Evolutionary conservation across 305 asterid species (phyloP), one percentile per base, ranked within the genome.

Genomic region (Fraxinus nigra): DNA sequence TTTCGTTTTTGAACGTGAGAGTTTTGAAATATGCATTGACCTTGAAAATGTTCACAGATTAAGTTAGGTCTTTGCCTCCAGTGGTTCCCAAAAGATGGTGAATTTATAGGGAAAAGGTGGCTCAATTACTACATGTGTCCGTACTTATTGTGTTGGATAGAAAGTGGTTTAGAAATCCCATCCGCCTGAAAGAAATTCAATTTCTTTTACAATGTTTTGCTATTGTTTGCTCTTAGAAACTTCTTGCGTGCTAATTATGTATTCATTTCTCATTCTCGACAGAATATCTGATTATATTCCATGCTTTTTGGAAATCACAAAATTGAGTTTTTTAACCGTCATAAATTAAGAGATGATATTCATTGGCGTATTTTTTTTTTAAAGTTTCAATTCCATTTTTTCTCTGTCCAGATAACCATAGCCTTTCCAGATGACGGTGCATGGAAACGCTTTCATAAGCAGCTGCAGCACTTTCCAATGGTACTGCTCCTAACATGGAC

Each of bases 391-490:
- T 74, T 84, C 40, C 30, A 7, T 13, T 65, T 81, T 81, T 73
- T 48, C 67, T 81, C 16, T 78, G 33, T 86, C 73, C 87, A 96
- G 99, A 92, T 96, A 90, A 89, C 98, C 63, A 82, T 96, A 85
- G 99, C 99, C 79, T 96, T 96, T 85, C 99, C 99, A 10, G 99
- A 96, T 79, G 99, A 96, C 87, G 98, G 99, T 72, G 98, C 99
- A 63, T 94, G 99, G 98, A 96, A 96, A 89, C 93, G 99, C 78
- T 96, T 96, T 86, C 95, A 96, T 93, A 93, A 93, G 90, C 99
- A 93, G 90, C 93, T 96, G 46, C 99, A 96, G 88, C 99, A 96
- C 91, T 96, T 96, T 79, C 99, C 99, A 7, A 92, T 87, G 97
- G 99, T 96, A 94, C 56, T 72, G 28, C 76, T 82, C 85, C 75